Evolutionary conservation across 1,284 basidiomycete species (phyloP).

Genomic region (Cryptococcus deneoformans): DNA sequence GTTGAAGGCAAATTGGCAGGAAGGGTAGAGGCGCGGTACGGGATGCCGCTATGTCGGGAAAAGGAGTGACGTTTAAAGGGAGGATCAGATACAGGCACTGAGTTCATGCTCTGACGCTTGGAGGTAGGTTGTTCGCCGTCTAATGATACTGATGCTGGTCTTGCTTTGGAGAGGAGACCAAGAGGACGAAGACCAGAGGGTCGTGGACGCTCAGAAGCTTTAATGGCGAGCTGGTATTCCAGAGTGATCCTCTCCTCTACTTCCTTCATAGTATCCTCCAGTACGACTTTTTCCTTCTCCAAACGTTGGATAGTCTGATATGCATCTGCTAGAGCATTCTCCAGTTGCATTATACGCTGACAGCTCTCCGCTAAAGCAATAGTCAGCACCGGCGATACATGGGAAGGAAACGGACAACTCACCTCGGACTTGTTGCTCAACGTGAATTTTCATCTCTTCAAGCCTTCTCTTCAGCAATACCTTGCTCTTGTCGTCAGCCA

Average conservation of each 20-base stretch:
- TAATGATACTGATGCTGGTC: not conserved
- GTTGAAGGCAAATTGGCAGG: not conserved
- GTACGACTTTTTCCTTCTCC: not conserved
- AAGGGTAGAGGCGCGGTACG: slow-evolving; percentile 1
- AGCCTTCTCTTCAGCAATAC: not conserved
- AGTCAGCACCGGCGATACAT: not conserved
- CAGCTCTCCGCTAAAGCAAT: not conserved
- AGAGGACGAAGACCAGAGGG: not conserved
- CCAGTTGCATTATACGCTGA: not conserved
- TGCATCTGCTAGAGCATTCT: not conserved
- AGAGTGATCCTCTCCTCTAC: not conserved
- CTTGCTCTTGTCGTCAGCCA: not conserved
- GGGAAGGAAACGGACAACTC: not conserved
- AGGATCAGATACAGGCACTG: not conserved
- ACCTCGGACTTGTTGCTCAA: slow-evolving; percentile 1
- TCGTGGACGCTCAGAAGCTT: not conserved
- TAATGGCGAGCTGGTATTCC: not conserved
- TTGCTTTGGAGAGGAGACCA: not conserved
- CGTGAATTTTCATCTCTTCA: not conserved
- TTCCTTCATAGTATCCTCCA: slow-evolving; percentile 2
- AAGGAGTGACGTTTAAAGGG: not conserved
- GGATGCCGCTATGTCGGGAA: not conserved
- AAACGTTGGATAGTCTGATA: not conserved
- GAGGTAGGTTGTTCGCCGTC: not conserved
- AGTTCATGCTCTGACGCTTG: not conserved